Percentiles rank a stretch among this genome's conserved stretches.
Evolutionary conservation across 371 early-diverging fungal genomes (phyloP).

Genomic region (Nematocida ironsii): DNA sequence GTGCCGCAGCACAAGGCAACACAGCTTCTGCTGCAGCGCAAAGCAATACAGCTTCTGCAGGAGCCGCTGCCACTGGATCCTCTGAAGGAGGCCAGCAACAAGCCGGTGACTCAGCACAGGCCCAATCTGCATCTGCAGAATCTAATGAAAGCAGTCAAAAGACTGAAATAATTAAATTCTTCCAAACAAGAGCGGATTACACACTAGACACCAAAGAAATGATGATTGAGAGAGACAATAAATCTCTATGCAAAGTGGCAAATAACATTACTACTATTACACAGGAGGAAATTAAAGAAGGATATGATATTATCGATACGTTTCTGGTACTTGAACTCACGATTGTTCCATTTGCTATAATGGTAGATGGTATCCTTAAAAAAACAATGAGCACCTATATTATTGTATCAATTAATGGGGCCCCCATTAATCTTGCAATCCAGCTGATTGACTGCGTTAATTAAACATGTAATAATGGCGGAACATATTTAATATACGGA

Average conservation of each 20-base stretch:
- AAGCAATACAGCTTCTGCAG: neutral
- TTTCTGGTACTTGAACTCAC: neutral
- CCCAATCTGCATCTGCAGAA: too few relatives aligned
- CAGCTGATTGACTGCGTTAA: too few relatives aligned
- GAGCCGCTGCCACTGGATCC: too few relatives aligned
- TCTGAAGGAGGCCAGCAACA: too few relatives aligned
- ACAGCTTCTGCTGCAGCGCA: neutral
- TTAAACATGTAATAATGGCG: too few relatives aligned
- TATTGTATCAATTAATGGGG: neutral
- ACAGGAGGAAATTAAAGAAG: neutral
- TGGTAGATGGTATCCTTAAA: neutral
- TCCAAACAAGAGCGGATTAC: too few relatives aligned
- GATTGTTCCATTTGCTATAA: neutral
- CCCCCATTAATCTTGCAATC: neutral
- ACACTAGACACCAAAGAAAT: too few relatives aligned
- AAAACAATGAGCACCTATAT: neutral
- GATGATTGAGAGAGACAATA: neutral
- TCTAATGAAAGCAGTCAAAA: too few relatives aligned
- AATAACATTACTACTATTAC: neutral
- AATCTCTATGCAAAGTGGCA: neutral
- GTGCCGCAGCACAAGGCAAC: neutral
- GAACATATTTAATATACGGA: too few relatives aligned
- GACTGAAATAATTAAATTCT: too few relatives aligned
- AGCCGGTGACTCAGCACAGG: too few relatives aligned
- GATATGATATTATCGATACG: slow-evolving; percentile 2